Base-by-base conservation (phyloP, 192 early-diverging fungal species). In the Mortierella alpina region DNA sequence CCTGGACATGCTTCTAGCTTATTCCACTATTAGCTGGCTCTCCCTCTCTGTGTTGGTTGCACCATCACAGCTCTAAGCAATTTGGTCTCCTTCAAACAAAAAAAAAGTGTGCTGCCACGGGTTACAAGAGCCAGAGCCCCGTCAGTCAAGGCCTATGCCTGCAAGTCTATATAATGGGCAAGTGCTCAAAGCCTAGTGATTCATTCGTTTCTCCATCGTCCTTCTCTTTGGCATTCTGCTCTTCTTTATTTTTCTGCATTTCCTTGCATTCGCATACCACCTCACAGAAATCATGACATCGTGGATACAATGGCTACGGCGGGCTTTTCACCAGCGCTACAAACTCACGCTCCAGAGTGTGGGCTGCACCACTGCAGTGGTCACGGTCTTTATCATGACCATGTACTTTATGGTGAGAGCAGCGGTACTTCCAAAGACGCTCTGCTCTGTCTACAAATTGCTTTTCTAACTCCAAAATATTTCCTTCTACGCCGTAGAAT, bases 401-500 rank as follows among this genome's bases (percentile, higher is more conserved):
- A 13, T 80, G 17, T 80, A 80, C 60, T 80, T 80, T 56, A 80
- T 80, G 77, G 77, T 80, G 63, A 55, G 14, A 44, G 5, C 44
- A 23, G 12, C 15, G 14, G 2, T 42, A 20, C 3, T 18, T 10
- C 1, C 40, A 2, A 7, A 13, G 45, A 50, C 31, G 6, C 5
- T 10, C 5, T 10, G 9, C 17, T 52, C 13, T 0, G 18, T 6
- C 39, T 42, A 10, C 64, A 20, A 13, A 63, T 6, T 20, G 17
- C 6, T 63, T 63, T 63, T 1, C 15, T 48, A 41, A n/a, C 42
- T 44, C n/a, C n/a, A n/a, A n/a, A n/a, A n/a, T n/a, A n/a, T n/a
- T n/a, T n/a, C n/a, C 15, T 44, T 61, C 46, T 18, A 20, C n/a
- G 41, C 2, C 11, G 3, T 63, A 80, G 90, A 88, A 89, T 72